Percentiles rank a stretch among this genome's conserved stretches.
These are phyloP conservation scores for Colletotrichum sp. DNA, from an alignment of 2,329 filamentous ascomycete species.

Conservation along the genomic window DNA sequence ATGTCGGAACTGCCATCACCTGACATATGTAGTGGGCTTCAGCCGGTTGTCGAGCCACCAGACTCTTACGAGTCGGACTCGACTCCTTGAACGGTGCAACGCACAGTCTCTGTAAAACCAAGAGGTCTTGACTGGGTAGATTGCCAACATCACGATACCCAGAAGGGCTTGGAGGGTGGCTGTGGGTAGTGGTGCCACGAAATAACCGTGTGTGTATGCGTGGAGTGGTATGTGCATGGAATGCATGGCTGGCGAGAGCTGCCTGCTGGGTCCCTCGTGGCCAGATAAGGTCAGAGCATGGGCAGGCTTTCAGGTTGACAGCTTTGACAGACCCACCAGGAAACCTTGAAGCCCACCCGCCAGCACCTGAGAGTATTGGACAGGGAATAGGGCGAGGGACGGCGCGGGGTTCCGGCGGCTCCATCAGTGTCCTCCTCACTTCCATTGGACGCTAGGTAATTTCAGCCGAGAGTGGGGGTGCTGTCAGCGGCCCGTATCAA, in stretches of 20 bases:
- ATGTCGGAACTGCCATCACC: constrained; percentile 22
- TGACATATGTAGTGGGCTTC: constrained; percentile 25
- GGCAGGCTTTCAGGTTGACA: constrained; percentile 3
- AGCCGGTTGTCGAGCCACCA: constrained; percentile 32
- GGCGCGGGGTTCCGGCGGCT: constrained; percentile 10
- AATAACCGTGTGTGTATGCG: neutral
- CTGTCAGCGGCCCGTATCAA: neutral
- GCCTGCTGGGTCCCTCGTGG: neutral
- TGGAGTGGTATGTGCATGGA: neutral
- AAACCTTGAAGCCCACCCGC: neutral
- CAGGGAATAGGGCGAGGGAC: neutral
- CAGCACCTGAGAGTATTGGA: neutral
- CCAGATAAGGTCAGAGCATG: neutral
- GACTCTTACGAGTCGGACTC: constrained; percentile 21
- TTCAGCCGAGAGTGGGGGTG: neutral
- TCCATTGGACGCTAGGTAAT: neutral
- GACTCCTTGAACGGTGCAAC: neutral
- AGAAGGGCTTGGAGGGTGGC: neutral
- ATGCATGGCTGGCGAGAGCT: neutral
- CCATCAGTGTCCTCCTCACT: neutral
- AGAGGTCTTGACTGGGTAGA: neutral
- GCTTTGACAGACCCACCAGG: constrained; percentile 7
- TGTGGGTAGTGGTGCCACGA: constrained; percentile 5
- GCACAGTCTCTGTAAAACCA: neutral
- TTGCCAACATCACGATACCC: neutral